phyloP scores from a whole-genome alignment of 129 eudicot genomes.

The Flaveria ramosissima region DNA sequence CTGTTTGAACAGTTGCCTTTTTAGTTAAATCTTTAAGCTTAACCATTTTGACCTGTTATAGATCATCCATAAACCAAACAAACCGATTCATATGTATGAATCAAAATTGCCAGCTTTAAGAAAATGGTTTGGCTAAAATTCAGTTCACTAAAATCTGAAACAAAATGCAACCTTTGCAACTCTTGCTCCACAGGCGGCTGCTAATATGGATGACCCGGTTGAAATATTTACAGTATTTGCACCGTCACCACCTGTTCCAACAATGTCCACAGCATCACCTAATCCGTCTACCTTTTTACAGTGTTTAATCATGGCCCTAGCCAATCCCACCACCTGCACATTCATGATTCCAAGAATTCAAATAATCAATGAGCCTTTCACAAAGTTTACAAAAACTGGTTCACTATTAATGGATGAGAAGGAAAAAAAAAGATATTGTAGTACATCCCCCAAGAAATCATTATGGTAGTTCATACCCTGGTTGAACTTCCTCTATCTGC shows the following conservation, averaged over 20 bases:
- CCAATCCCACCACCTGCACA: slow-evolving; percentile 67
- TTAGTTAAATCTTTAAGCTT: not conserved
- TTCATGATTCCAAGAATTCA: slow-evolving; percentile 17
- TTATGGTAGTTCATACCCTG: not conserved
- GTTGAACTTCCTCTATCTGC: not conserved
- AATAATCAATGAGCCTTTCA: not conserved
- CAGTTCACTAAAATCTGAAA: slow-evolving; percentile 16
- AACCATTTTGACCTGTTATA: not conserved
- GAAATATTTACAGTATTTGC: slow-evolving; percentile 78
- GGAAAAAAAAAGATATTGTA: not conserved
- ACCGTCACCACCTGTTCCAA: slow-evolving; percentile 85
- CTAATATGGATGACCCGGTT: slow-evolving; percentile 71
- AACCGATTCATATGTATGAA: no score
- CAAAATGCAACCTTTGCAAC: slow-evolving; percentile 61
- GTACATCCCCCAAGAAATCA: not conserved
- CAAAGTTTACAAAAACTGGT: not conserved
- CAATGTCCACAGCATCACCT: slow-evolving; percentile 64
- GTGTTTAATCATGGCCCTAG: slow-evolving; percentile 68
- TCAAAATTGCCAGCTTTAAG: no score
- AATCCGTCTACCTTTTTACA: slow-evolving; percentile 63
- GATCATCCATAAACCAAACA: not conserved
- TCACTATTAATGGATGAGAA: not conserved
- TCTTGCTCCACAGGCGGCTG: slow-evolving; percentile 75
- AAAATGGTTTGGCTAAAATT: no score
- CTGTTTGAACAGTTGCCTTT: not conserved